Base-by-base conservation (phyloP, 2,329 filamentous ascomycete genomes). In the Emmonsiellopsis sp. region DNA sequence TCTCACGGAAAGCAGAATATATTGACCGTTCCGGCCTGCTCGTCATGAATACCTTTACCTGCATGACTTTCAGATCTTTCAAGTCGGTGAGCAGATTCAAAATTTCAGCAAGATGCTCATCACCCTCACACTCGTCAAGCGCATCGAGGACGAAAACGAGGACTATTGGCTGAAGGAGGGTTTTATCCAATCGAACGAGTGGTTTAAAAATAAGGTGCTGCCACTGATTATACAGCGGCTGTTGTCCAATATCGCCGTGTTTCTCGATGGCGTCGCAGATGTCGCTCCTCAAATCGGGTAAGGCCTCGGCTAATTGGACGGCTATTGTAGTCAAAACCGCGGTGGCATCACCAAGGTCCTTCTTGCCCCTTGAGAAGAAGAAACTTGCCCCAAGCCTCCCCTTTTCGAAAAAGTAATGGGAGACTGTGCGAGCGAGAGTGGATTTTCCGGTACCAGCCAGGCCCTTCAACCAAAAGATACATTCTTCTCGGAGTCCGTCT, bases 371-470 rank as follows among this genome's bases (percentile, higher is more conserved):
- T 3, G 57, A 55, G 55, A 68, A 68, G 59, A 69, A 68, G 56
- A 67, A 68, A 50, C 59, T 67, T 10, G 59, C 66, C 4, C 56
- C 65, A 16, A 67, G 61, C 10, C 31, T 54, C 2, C 46, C 37
- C 31, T 55, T 40, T 2, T 57, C 44, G 2, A 51, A 13, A 15
- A 58, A 58, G 10, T 40, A 38, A 30, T 20, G 38, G 32, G 62
- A 62, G 30, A 67, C 43, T 3, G 65, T 67, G 2, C 62, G 59
- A 20, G 64, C 53, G 35, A 68, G 63, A 5, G 64, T 67, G 5
- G 64, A 67, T 52, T 69, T 69, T 5, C 67, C 67, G 7, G 65
- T 67, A 2, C 68, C 67, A 37, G 66, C 64, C 58, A 64, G 59
- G 7, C 66, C 67, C 38, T 57, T 61, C 13, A 69, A 50, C 67